phyloP scores from a whole-genome alignment of 768 basidiomycete genomes.

The Porphyrellus cyaneotinctus region DNA sequence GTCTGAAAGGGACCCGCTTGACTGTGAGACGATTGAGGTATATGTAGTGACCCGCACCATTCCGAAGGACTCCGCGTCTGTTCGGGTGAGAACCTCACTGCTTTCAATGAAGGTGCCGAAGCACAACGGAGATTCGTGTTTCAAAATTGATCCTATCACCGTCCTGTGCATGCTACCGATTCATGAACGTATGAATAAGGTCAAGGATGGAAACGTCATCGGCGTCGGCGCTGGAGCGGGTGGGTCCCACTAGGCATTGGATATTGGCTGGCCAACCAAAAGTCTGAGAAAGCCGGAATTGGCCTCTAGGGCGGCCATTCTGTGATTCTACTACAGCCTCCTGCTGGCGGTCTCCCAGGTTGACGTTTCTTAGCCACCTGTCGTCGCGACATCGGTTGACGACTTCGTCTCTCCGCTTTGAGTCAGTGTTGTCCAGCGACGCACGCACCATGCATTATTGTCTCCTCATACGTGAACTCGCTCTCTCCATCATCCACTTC shows the following conservation, averaged over 20 bases:
- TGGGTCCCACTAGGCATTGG: no score
- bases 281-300: slow-evolving; percentile 15
- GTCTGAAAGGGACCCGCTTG: no score
- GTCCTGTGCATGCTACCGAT: not conserved
- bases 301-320: not conserved
- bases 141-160: not conserved
- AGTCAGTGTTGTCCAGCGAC: not conserved
- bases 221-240: not conserved
- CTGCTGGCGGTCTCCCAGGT: not conserved
- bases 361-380: not conserved
- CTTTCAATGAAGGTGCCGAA: not conserved
- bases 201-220: not conserved
- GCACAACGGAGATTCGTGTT: not conserved
- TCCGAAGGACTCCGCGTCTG: no score
- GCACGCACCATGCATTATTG: slow-evolving; percentile 25
- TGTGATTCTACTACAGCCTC: not conserved
- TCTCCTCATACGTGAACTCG: slow-evolving; percentile 28
- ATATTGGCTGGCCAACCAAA: slow-evolving; percentile 7
- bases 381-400: not conserved
- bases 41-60: no score
- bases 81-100: not conserved
- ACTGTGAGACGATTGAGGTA: no score
- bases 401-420: not conserved
- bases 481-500: slow-evolving; percentile 21
- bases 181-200: not conserved